Percentiles rank a stretch among this genome's conserved stretches.
Evolutionary conservation across 108 stramenopile genomes (phyloP).

Genomic region (Cyclotella choctawhatcheeana): DNA sequence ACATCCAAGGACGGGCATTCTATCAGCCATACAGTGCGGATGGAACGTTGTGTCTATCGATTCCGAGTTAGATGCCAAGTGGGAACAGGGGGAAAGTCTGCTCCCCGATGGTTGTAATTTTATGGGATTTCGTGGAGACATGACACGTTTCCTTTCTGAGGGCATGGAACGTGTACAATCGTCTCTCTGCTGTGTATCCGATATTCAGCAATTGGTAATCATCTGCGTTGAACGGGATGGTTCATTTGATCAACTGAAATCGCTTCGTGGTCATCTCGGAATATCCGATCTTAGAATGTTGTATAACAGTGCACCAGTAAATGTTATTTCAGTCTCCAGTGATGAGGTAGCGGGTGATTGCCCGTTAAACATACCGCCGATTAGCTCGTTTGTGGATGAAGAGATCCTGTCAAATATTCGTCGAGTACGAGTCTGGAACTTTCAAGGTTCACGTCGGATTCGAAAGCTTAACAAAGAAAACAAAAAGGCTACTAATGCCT

Average conservation of each 20-base stretch:
- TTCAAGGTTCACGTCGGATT: slow-evolving; percentile 18
- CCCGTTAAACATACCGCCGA: slow-evolving; percentile 10
- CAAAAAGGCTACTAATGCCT: neutral
- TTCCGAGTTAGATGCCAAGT: slow-evolving; percentile 24
- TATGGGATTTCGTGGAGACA: slow-evolving; percentile 19
- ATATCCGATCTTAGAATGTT: slow-evolving; percentile 25
- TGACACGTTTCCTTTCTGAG: slow-evolving; percentile 13
- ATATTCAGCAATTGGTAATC: slow-evolving; percentile 22
- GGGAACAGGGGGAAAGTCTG: neutral
- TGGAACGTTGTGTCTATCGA: slow-evolving; percentile 30
- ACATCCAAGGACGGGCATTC: slow-evolving; percentile 23
- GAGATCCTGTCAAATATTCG: slow-evolving; percentile 15
- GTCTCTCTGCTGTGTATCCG: neutral
- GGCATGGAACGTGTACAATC: slow-evolving; percentile 18
- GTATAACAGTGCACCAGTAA: slow-evolving; percentile 25
- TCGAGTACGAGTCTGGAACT: slow-evolving; percentile 29
- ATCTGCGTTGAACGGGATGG: slow-evolving; percentile 9
- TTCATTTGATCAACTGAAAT: slow-evolving; percentile 7
- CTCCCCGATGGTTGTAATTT: slow-evolving; percentile 12
- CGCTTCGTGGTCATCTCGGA: slow-evolving; percentile 23
- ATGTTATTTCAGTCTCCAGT: slow-evolving; percentile 27
- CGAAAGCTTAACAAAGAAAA: no score
- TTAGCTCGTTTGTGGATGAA: slow-evolving; percentile 9
- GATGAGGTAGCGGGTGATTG: neutral
- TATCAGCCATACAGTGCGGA: slow-evolving; percentile 18